Evolutionary conservation across 257 asterid species (phyloP).

Genomic region (Apocynum venetum): DNA sequence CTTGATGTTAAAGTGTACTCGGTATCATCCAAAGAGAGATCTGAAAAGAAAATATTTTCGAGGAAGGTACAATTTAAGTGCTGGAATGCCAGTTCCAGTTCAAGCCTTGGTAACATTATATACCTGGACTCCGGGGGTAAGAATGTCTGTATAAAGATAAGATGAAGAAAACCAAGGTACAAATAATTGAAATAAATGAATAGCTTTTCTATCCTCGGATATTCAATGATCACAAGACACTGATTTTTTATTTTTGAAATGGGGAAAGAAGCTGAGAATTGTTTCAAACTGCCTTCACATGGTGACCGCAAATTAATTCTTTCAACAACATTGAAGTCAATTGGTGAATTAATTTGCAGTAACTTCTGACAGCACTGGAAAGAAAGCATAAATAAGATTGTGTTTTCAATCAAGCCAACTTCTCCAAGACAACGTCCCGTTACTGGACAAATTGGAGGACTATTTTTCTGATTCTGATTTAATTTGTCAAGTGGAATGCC

Average conservation of each 20-base stretch:
- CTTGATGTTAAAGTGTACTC: neutral
- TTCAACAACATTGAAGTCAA: constrained; percentile 66
- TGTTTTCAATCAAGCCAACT: constrained; percentile 53
- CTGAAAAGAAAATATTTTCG: neutral
- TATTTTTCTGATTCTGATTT: constrained; percentile 25
- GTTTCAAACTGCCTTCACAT: constrained; percentile 60
- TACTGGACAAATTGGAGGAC: constrained; percentile 51
- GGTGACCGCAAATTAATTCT: constrained; percentile 68
- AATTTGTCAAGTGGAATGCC: constrained; percentile 63
- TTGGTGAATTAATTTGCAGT: constrained; percentile 50
- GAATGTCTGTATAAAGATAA: constrained; percentile 1
- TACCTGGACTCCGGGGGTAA: no score
- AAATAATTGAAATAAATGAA: neutral
- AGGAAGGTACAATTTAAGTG: no score
- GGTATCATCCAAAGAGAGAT: no score
- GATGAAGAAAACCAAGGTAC: neutral
- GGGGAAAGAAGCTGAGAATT: neutral
- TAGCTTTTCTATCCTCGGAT: neutral
- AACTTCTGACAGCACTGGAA: constrained; percentile 52
- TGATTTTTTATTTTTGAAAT: neutral
- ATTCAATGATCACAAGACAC: neutral
- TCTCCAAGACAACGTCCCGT: constrained; percentile 47
- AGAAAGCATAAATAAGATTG: constrained; percentile 79
- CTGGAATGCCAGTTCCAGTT: no score
- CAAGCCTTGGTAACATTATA: no score